Evolutionary conservation across 176 grass and related monocot species (phyloP), one percentile per base, ranked within the genome.

Genomic region (Pharus latifolius): DNA sequence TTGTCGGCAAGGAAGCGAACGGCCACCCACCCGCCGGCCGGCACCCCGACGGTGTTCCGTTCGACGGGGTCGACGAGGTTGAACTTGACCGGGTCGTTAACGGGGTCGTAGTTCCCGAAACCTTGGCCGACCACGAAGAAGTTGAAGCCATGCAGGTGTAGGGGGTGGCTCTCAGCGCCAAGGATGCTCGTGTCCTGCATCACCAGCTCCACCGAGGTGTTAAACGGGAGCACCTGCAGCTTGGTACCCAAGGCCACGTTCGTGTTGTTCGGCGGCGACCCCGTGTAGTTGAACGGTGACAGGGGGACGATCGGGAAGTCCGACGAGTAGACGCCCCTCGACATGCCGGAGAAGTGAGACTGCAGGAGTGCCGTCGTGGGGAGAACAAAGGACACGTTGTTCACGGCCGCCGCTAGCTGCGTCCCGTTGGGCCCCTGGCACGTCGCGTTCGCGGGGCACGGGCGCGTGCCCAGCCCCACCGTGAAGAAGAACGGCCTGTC

Each of bases 81-180:
- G 84, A 85, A 96, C 60, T 65, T 65, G 34, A 80, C 10, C 0
- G 87, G 87, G 52, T 87, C 83, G 14, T 81, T 90, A 2, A 18
- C n/a, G 0, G 76, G 45, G 41, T 96, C 79, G 27, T 87, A 91
- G 53, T 91, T 96, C 48, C 84, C 91, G 24, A 85, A 84, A 1
- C 91, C 91, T 49, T 52, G 77, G 1, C 87, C 87, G n/a, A 96
- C 47, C 0, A 91, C 91, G 67, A 84, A 96, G 84, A 85, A 96
- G 63, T 96, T 96, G 83, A 59, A 90, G 31, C 91, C 91, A 28
- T 96, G 91, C n/a, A 96, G 77, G 57, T 96, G 91, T 24, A 96
- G 73, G 0, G 91, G 91, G 80, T 96, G 87, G 83, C 87, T 96
- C 79, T 96, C 91, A 10, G 28, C 18, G 28, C 87, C 87, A n/a